phyloP scores from a whole-genome alignment of 345 rosid species.

The Eutrema yunnanense region DNA sequence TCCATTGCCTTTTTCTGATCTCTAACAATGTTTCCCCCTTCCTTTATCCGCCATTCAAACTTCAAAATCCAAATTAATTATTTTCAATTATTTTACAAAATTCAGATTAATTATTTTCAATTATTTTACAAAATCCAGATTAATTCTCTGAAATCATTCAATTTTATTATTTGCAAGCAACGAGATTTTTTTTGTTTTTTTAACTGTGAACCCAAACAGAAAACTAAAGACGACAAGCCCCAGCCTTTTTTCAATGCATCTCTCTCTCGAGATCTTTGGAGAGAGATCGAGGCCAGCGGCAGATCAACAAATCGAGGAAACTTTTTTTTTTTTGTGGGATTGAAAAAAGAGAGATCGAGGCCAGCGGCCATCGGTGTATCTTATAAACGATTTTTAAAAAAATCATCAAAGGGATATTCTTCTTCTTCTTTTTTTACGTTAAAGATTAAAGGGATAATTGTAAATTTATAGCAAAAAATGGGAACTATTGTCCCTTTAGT shows the following conservation, averaged over 20 bases:
- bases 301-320: constrained; percentile 83
- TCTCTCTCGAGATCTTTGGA: constrained; percentile 42
- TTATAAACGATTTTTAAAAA: background rate
- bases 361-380: no score
- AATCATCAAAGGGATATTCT: constrained; percentile 2
- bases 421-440: background rate
- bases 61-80: no score
- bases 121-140: no score
- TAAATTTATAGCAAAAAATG: no score
- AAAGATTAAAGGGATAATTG: background rate
- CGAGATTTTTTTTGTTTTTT: background rate
- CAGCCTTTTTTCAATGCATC: constrained; percentile 27
- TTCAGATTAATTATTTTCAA: no score
- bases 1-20: no score
- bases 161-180: no score
- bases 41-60: no score
- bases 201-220: background rate
- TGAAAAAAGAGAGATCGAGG: constrained; percentile 45
- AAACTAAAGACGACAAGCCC: constrained; percentile 9
- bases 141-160: no score
- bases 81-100: no score
- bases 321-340: background rate
- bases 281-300: constrained; percentile 37
- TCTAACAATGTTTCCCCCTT: no score
- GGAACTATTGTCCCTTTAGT: no score